These are phyloP conservation scores for Pilatotrama ljubarskyi DNA, from an alignment of 768 basidiomycete species.

Conservation along the genomic window DNA sequence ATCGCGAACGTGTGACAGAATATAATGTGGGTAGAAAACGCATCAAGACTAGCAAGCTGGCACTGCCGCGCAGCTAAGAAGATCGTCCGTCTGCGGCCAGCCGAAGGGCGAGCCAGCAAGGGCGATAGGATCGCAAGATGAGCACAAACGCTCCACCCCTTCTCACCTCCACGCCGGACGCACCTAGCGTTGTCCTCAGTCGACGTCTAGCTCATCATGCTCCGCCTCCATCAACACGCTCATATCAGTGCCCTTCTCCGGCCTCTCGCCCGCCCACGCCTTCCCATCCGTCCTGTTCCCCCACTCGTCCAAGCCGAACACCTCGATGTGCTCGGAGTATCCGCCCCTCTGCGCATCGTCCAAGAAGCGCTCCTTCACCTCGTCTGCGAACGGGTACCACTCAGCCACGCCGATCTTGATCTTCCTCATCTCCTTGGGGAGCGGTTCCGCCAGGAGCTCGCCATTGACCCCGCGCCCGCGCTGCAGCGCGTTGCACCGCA, in stretches of 20 bases:
- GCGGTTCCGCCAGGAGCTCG: slow-evolving; percentile 37
- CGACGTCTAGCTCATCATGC: no score
- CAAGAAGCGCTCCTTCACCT: slow-evolving; percentile 23
- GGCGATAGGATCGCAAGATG: no score
- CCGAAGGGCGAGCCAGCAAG: no score
- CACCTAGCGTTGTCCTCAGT: no score
- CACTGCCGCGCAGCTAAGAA: no score
- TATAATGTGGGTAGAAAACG: no score
- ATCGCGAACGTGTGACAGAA: no score
- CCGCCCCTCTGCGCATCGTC: slow-evolving; percentile 20
- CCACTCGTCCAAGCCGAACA: slow-evolving; percentile 32
- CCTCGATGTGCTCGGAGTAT: slow-evolving; percentile 23
- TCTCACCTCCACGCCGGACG: no score
- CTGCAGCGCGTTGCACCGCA: slow-evolving; percentile 34
- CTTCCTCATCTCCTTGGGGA: slow-evolving; percentile 33
- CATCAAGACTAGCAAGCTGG: no score
- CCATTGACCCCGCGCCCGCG: slow-evolving; percentile 39
- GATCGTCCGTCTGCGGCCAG: no score
- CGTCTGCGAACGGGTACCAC: slow-evolving; percentile 32
- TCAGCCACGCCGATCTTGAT: slow-evolving; percentile 39
- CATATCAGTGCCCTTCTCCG: background rate
- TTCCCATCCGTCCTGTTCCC: slow-evolving; percentile 28
- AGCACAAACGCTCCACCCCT: no score
- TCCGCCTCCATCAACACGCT: no score
- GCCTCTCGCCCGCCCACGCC: slow-evolving; percentile 12